These are phyloP conservation scores for Lipomyces yamanashiensis DNA, from an alignment of 805 yeast genomes.

Conservation along the genomic window DNA sequence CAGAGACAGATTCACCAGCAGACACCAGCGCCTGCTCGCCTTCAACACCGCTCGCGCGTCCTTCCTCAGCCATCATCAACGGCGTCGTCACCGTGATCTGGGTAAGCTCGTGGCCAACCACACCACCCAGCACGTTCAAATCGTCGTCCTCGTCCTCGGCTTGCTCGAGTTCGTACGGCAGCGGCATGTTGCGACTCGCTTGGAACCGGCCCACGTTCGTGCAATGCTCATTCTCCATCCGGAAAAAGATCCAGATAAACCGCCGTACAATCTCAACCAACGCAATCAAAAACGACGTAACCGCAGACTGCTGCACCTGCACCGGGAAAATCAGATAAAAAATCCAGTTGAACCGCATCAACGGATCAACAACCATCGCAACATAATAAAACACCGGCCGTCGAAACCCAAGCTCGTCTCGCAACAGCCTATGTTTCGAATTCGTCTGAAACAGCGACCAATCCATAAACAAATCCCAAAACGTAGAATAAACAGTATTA, in stretches of 20 bases:
- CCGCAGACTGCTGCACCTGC: conserved; percentile 85
- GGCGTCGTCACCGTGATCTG: conserved; percentile 27
- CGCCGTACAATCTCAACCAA: conserved; percentile 81
- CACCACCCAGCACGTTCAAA: background rate
- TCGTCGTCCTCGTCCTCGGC: conserved; percentile 41
- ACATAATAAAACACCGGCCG: conserved; percentile 66
- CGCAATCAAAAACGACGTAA: conserved; percentile 81
- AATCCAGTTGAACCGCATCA: conserved; percentile 88
- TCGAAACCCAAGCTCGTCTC: conserved; percentile 72
- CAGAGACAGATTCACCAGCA: background rate
- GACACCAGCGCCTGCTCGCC: background rate
- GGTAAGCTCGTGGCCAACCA: conserved; percentile 11
- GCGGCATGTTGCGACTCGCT: conserved; percentile 83
- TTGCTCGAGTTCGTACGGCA: conserved; percentile 73
- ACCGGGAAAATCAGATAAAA: conserved; percentile 78
- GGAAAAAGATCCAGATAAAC: conserved; percentile 85
- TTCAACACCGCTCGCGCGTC: conserved; percentile 14
- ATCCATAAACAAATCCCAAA: conserved; percentile 96
- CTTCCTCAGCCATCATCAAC: conserved; percentile 36
- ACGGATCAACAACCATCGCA: conserved; percentile 74
- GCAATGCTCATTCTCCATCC: conserved; percentile 96
- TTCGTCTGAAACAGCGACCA: conserved; percentile 83
- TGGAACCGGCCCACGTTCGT: conserved; percentile 83
- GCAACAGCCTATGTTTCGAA: conserved; percentile 59
- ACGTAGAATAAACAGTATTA: conserved; percentile 68